Percentiles rank a stretch among this genome's conserved stretches.
Conservation (phyloP, 1,284 basidiomycete genomes). For the Sanghuangporus sanghuang region DNA sequence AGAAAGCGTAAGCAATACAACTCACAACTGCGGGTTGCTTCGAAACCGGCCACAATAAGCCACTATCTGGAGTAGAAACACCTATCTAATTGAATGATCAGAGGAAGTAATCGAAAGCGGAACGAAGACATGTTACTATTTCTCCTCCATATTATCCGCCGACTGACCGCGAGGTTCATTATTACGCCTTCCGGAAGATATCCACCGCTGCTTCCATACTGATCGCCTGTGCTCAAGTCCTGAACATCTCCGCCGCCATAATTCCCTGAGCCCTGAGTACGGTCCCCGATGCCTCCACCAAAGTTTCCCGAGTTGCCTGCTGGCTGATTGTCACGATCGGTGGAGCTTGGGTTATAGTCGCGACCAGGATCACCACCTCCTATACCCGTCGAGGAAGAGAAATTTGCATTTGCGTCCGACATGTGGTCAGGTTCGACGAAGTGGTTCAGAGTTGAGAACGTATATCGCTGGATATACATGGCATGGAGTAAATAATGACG, state of each 20-base stretch:
- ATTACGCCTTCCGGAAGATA: background rate
- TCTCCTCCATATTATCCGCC: background rate
- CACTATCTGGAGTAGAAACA: too few relatives aligned
- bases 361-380: slow-evolving; percentile 10
- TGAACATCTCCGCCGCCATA: slow-evolving; percentile 4
- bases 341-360: slow-evolving; percentile 15
- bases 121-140: background rate
- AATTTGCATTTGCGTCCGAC: background rate
- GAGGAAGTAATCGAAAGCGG: background rate
- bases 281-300: slow-evolving; percentile 15
- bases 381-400: slow-evolving; percentile 8
- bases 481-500: too few relatives aligned
- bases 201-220: slow-evolving; percentile 17
- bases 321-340: slow-evolving; percentile 8
- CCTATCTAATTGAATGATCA: too few relatives aligned
- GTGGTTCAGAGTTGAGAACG: background rate
- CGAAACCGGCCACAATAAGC: too few relatives aligned
- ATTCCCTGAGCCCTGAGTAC: slow-evolving; percentile 5
- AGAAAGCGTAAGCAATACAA: too few relatives aligned
- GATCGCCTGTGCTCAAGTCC: slow-evolving; percentile 11
- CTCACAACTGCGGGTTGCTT: too few relatives aligned
- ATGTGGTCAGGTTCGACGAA: background rate
- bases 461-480: too few relatives aligned
- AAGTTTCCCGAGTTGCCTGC: slow-evolving; percentile 4
- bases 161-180: background rate